A percentile compares a stretch with the other conserved stretches of the same genome.
phyloP scores from a whole-genome alignment of 768 basidiomycete species.

The Lactarius hatsudake region DNA sequence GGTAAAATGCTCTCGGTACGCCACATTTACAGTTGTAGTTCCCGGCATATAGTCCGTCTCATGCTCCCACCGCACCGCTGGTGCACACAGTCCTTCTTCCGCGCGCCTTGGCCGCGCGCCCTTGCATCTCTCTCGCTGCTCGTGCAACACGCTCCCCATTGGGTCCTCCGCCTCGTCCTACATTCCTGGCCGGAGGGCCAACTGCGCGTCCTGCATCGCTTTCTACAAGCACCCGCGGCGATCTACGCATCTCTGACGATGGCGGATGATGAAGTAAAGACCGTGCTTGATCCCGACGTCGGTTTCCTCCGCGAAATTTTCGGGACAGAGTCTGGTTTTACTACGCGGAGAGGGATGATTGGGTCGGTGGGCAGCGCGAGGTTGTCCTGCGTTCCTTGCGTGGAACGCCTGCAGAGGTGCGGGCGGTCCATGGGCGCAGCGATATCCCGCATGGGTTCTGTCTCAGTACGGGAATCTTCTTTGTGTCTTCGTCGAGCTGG shows the following conservation, averaged over 20 bases:
- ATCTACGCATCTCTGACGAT: slow-evolving; percentile 56
- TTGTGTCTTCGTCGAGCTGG: background rate
- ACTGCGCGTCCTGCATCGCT: slow-evolving; percentile 43
- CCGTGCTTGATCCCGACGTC: slow-evolving; percentile 52
- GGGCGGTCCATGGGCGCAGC: slow-evolving; percentile 44
- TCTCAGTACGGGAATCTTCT: slow-evolving; percentile 49
- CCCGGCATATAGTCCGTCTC: background rate
- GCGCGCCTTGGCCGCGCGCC: slow-evolving; percentile 43
- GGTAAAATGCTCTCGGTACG: slow-evolving; percentile 57
- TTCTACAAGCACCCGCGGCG: slow-evolving; percentile 50
- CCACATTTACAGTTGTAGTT: slow-evolving; percentile 25
- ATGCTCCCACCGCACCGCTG: background rate
- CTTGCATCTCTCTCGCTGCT: slow-evolving; percentile 46
- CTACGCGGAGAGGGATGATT: slow-evolving; percentile 62
- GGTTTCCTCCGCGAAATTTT: slow-evolving; percentile 40
- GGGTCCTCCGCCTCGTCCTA: slow-evolving; percentile 44
- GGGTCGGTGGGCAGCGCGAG: slow-evolving; percentile 61
- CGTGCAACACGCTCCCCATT: slow-evolving; percentile 40
- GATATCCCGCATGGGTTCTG: slow-evolving; percentile 72
- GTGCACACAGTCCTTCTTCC: slow-evolving; percentile 45
- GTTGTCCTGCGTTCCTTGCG: slow-evolving; percentile 36
- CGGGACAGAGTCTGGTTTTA: slow-evolving; percentile 49
- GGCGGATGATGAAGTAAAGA: slow-evolving; percentile 67
- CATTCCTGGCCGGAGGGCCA: slow-evolving; percentile 50
- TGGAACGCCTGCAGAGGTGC: slow-evolving; percentile 38